A percentile compares a stretch with the other conserved stretches of the same genome.
These are phyloP conservation scores for Aspergillus melleus DNA, from an alignment of 2,329 filamentous ascomycete species.

Conservation along the genomic window DNA sequence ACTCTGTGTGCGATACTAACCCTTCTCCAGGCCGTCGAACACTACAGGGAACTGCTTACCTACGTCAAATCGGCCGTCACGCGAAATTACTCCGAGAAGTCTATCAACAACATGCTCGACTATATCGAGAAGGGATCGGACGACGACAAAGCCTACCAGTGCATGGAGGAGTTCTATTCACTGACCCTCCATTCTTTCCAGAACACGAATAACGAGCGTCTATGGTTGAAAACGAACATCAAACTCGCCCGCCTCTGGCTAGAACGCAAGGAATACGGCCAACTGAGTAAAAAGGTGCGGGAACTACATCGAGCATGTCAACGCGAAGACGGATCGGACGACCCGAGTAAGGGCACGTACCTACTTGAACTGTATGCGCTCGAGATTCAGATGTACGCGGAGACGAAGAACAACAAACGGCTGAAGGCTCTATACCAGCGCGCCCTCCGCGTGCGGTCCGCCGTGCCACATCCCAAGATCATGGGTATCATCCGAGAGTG, in stretches of 20 bases:
- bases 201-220: conserved; percentile 92
- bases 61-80: conserved; percentile 97
- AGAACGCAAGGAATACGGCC: conserved; percentile 82
- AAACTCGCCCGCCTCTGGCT: conserved; percentile 91
- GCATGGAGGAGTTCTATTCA: conserved; percentile 94
- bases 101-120: conserved; percentile 98
- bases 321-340: conserved; percentile 73
- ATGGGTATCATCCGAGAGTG: conserved; percentile 99
- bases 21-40: conserved; percentile 70
- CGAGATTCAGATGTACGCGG: conserved; percentile 98
- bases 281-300: conserved; percentile 77
- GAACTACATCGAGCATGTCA: conserved; percentile 91
- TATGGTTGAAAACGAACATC: conserved; percentile 98
- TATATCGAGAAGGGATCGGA: conserved; percentile 92
- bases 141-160: conserved; percentile 68
- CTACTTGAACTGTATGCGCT: conserved; percentile 92
- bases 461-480: conserved; percentile 96
- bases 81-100: conserved; percentile 97
- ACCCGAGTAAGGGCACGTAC: conserved; percentile 95
- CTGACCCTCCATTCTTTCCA: conserved; percentile 93
- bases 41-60: conserved; percentile 92
- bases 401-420: conserved; percentile 96
- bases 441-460: conserved; percentile 89
- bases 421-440: conserved; percentile 90
- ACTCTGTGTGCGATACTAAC: conserved; percentile 4